Percentiles rank a stretch among this genome's conserved stretches.
Evolutionary conservation across 2,329 filamentous ascomycete species (phyloP).

Genomic region (Neopestalotiopsis rosae): DNA sequence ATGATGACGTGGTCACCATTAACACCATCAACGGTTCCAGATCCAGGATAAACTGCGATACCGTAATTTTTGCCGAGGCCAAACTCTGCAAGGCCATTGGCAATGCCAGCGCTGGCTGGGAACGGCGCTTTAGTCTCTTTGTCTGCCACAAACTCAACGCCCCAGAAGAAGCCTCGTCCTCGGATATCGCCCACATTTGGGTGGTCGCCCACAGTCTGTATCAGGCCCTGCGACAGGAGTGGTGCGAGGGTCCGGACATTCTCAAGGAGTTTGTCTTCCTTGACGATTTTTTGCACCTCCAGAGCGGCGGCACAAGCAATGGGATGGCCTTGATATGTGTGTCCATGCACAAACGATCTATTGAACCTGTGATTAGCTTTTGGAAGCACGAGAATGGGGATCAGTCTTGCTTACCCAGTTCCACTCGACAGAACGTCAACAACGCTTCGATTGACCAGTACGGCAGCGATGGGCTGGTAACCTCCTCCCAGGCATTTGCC

Average conservation of each 20-base stretch:
- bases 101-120: conserved; percentile 31
- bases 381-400: not conserved
- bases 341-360: conserved; percentile 59
- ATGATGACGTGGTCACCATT: conserved; percentile 73
- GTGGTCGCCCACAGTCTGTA: conserved; percentile 31
- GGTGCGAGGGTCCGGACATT: conserved; percentile 38
- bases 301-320: conserved; percentile 44
- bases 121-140: conserved; percentile 43
- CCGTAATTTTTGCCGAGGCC: conserved; percentile 38
- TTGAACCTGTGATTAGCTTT: conserved; percentile 16
- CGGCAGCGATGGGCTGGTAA: conserved; percentile 64
- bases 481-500: conserved; percentile 72
- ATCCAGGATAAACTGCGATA: conserved; percentile 65
- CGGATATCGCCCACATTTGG: conserved; percentile 46
- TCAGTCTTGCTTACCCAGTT: conserved; percentile 34
- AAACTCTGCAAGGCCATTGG: conserved; percentile 38
- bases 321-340: conserved; percentile 56
- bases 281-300: conserved; percentile 44
- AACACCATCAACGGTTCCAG: conserved; percentile 64
- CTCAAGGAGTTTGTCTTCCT: conserved; percentile 38
- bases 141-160: conserved; percentile 50
- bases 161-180: conserved; percentile 52
- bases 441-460: conserved; percentile 60
- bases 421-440: conserved; percentile 47
- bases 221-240: conserved; percentile 35